These are phyloP conservation scores for Buddleja alternifolia DNA, from an alignment of 257 asterid species.

Conservation along the genomic window DNA sequence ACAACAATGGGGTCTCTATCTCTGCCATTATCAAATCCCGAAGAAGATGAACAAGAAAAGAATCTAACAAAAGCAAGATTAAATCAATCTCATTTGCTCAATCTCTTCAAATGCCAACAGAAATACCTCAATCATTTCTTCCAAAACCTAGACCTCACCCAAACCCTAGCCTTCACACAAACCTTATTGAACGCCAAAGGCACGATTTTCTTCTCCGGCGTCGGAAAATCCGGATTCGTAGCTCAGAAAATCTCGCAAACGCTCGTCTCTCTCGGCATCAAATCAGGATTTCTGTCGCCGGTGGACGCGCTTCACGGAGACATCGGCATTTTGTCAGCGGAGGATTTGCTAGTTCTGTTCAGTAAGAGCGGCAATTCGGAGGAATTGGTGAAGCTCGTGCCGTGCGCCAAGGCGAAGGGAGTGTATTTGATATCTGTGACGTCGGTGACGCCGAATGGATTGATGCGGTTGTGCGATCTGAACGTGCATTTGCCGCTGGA, in stretches of 20 bases:
- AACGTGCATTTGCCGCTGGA: slow-evolving; percentile 93
- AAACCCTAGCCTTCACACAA: slow-evolving; percentile 79
- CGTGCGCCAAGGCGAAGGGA: slow-evolving; percentile 92
- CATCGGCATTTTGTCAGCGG: slow-evolving; percentile 73
- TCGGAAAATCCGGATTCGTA: slow-evolving; percentile 93
- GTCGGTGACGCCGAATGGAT: slow-evolving; percentile 72
- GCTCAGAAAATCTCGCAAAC: slow-evolving; percentile 92
- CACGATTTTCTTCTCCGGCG: slow-evolving; percentile 89
- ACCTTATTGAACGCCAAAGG: slow-evolving; percentile 70
- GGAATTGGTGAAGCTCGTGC: slow-evolving; percentile 78
- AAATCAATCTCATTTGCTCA: slow-evolving; percentile 57
- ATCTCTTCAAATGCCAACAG: slow-evolving; percentile 88
- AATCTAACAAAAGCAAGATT: slow-evolving; percentile 32
- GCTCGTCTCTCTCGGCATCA: slow-evolving; percentile 76
- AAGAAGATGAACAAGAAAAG: slow-evolving; percentile 21
- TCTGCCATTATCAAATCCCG: slow-evolving; percentile 24
- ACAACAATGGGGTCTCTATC: slow-evolving; percentile 57
- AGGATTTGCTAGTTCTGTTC: slow-evolving; percentile 77
- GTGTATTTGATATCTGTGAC: slow-evolving; percentile 79
- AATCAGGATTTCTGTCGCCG: slow-evolving; percentile 80
- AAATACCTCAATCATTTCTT: slow-evolving; percentile 88
- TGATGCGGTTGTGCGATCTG: slow-evolving; percentile 68
- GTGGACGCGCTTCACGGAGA: slow-evolving; percentile 96
- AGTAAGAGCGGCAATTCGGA: slow-evolving; percentile 94
- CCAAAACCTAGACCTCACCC: slow-evolving; percentile 82